Evolutionary conservation across 495 filamentous ascomycete species (phyloP), one percentile per base, ranked within the genome.

Genomic region (Aspergillus wentii): DNA sequence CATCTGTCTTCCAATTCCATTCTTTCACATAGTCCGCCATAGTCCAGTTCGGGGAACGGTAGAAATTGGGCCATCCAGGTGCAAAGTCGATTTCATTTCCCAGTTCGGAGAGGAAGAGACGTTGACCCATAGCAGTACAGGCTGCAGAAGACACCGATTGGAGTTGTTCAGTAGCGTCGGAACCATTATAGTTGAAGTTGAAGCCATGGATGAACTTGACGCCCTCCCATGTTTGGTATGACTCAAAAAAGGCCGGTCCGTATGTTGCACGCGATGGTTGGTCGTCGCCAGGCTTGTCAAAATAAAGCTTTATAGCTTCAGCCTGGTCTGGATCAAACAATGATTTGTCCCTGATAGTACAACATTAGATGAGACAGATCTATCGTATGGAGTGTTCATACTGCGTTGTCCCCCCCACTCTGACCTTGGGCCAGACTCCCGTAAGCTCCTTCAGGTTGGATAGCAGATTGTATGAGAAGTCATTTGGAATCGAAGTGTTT

Each of bases 361-460:
- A n/a, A n/a, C n/a, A n/a, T n/a, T n/a, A n/a, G n/a, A n/a, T n/a
- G n/a, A n/a, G n/a, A n/a, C n/a, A n/a, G n/a, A n/a, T n/a, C n/a
- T n/a, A n/a, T n/a, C n/a, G n/a, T n/a, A n/a, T n/a, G n/a, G 1
- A 33, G 11, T 33, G 6, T 19, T 7, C 52, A 19, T 45, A 57
- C 53, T 57, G 50, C 3, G 46, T 40, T 8, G 43, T 57, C 11
- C 53, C 53, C 15, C 53, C 53, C 15, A 57, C 50, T 31, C 49
- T 29, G 9, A 54, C 38, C 19, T 37, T 33, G 1, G 53, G 53
- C 13, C 16, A 25, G 1, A 41, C 30, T 0, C 53, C 53, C 0
- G 46, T 49, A 7, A 50, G 20, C 1, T 16, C 10, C 13, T 46
- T 35, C 33, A 57, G 38, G 22, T 53, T 53, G 4, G 35, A 13